Evolutionary conservation across 2,329 filamentous ascomycete species (phyloP).

Genomic region (Nigrospora sphaerica): DNA sequence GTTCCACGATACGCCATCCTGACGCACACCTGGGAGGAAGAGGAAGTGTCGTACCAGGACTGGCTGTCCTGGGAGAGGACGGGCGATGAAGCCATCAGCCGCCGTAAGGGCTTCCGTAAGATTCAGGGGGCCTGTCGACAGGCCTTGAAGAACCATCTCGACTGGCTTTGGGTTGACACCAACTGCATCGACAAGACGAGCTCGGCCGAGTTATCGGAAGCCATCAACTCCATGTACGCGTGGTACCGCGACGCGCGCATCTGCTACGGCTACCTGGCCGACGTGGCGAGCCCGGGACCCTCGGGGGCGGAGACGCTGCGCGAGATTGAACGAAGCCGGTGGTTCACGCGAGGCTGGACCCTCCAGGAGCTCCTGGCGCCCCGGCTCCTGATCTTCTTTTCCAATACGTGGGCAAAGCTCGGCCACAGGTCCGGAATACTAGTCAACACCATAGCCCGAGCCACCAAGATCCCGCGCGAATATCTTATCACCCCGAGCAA

Average conservation of each 20-base stretch:
- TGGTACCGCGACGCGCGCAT: background rate
- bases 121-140: background rate
- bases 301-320: too few species aligned
- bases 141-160: background rate
- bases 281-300: too few species aligned
- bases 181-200: constrained; percentile 2
- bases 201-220: background rate
- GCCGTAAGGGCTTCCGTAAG: background rate
- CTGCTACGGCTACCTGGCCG: constrained; percentile 7
- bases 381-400: too few species aligned
- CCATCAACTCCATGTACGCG: constrained; percentile 1
- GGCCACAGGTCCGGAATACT: too few species aligned
- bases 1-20: constrained; percentile 2
- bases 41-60: constrained; percentile 1
- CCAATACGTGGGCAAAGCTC: too few species aligned
- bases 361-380: too few species aligned
- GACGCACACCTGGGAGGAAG: constrained; percentile 2
- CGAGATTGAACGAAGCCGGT: too few species aligned
- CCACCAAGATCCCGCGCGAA: too few species aligned
- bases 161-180: constrained; percentile 2
- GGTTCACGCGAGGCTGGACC: too few species aligned
- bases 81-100: background rate
- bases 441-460: too few species aligned
- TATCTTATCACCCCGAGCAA: too few species aligned
- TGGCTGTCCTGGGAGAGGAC: background rate